Evolutionary conservation across 2,329 filamentous ascomycete species (phyloP).

Genomic region (Sporothrix brunneoviolacea): DNA sequence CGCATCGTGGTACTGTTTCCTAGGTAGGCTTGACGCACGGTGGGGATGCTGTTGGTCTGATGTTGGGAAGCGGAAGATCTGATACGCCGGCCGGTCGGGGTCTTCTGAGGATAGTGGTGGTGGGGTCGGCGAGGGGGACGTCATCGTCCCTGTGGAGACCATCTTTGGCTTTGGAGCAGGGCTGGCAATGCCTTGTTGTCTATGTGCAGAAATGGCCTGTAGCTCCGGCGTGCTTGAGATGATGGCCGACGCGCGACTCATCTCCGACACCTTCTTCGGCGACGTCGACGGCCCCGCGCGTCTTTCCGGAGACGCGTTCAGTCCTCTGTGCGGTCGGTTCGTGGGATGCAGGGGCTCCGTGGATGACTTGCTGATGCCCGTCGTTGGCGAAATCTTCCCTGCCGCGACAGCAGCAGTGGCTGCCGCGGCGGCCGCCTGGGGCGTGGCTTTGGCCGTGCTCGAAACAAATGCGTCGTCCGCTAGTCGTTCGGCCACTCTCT

Average conservation of each 20-base stretch:
- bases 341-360: not conserved
- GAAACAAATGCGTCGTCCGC: constrained; percentile 77
- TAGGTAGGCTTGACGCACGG: constrained; percentile 34
- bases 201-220: constrained; percentile 47
- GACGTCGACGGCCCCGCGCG: constrained; percentile 29
- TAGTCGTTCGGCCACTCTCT: constrained; percentile 66
- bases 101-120: constrained; percentile 18
- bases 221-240: constrained; percentile 58
- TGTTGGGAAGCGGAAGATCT: constrained; percentile 37
- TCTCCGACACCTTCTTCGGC: constrained; percentile 37
- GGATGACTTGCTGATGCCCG: constrained; percentile 24
- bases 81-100: constrained; percentile 31
- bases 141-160: constrained; percentile 72
- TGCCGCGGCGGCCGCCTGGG: constrained; percentile 12
- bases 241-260: constrained; percentile 57
- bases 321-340: constrained; percentile 17
- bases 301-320: constrained; percentile 16
- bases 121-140: constrained; percentile 50
- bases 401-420: constrained; percentile 11
- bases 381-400: constrained; percentile 13
- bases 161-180: constrained; percentile 30
- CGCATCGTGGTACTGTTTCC: constrained; percentile 11
- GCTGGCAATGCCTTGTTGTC: constrained; percentile 19
- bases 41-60: constrained; percentile 27
- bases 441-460: constrained; percentile 25